Evolutionary conservation across 176 grass and related monocot genomes (phyloP).

Genomic region (Phragmites australis): DNA sequence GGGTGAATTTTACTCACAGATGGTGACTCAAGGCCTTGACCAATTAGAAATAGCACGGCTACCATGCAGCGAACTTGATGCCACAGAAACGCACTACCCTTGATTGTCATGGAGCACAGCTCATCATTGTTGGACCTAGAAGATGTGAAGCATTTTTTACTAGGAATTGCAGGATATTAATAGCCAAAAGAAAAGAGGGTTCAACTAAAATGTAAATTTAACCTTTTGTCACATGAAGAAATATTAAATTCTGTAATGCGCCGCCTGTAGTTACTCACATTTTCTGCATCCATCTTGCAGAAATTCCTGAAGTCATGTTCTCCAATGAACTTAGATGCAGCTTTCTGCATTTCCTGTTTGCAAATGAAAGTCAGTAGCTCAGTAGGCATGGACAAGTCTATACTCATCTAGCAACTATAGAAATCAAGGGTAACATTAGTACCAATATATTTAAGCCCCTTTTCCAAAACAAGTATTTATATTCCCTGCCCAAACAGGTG

Average conservation of each 20-base stretch:
- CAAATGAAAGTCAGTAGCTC: constrained; percentile 19
- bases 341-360: constrained; percentile 85
- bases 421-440: constrained; percentile 37
- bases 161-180: not conserved
- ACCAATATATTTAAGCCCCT: constrained; percentile 66
- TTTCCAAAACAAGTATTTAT: constrained; percentile 96
- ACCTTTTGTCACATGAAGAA: constrained; percentile 68
- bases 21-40: constrained; percentile 78
- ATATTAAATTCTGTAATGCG: constrained; percentile 79
- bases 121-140: constrained; percentile 71
- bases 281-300: constrained; percentile 95
- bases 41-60: constrained; percentile 88
- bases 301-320: constrained; percentile 98
- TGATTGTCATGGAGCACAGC: constrained; percentile 82
- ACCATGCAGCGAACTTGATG: constrained; percentile 99
- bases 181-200: constrained; percentile 17
- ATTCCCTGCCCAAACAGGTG: constrained; percentile 87
- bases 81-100: constrained; percentile 92
- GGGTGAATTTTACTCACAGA: constrained; percentile 59
- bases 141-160: constrained; percentile 17
- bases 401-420: not conserved
- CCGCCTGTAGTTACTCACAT: constrained; percentile 87
- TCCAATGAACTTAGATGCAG: constrained; percentile 71
- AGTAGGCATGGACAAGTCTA: not conserved
- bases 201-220: constrained; percentile 37